Percentiles rank a stretch among this genome's conserved stretches.
phyloP scores from a whole-genome alignment of 208 protist genomes.

The Endotrypanum monterogeii region DNA sequence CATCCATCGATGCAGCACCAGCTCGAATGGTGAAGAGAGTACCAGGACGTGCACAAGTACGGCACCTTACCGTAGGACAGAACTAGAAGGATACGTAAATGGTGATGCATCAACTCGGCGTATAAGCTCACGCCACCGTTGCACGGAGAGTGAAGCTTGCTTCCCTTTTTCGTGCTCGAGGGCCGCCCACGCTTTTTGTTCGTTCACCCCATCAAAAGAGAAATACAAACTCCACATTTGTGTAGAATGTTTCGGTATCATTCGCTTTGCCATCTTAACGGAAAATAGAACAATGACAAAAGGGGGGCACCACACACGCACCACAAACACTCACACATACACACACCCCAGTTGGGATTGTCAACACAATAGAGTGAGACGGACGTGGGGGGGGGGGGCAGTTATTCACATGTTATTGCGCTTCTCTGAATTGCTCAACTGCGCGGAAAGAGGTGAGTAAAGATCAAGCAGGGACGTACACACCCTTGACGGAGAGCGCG shows the following conservation, averaged over 20 bases:
- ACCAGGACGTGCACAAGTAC: background rate
- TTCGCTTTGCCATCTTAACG: too few relatives aligned
- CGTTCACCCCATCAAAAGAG: background rate
- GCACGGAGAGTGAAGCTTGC: background rate
- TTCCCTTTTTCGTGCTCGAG: background rate
- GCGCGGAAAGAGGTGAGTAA: too few relatives aligned
- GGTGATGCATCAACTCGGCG: background rate
- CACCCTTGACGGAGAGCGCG: background rate
- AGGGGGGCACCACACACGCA: too few relatives aligned
- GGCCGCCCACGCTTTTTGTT: background rate
- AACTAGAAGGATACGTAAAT: background rate
- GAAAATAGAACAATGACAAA: too few relatives aligned
- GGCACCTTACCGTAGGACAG: background rate
- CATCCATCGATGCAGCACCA: background rate
- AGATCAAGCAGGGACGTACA: background rate
- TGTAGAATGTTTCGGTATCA: too few relatives aligned
- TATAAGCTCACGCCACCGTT: background rate
- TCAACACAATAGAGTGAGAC: too few relatives aligned
- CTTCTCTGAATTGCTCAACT: too few relatives aligned
- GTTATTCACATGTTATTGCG: too few relatives aligned
- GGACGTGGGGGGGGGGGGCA: too few relatives aligned
- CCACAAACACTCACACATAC: too few relatives aligned
- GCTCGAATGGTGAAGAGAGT: background rate
- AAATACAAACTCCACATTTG: too few relatives aligned
- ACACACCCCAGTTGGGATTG: too few relatives aligned